Evolutionary conservation across 1,139 yeast genomes (phyloP).

Genomic region (Pichia sp.): DNA sequence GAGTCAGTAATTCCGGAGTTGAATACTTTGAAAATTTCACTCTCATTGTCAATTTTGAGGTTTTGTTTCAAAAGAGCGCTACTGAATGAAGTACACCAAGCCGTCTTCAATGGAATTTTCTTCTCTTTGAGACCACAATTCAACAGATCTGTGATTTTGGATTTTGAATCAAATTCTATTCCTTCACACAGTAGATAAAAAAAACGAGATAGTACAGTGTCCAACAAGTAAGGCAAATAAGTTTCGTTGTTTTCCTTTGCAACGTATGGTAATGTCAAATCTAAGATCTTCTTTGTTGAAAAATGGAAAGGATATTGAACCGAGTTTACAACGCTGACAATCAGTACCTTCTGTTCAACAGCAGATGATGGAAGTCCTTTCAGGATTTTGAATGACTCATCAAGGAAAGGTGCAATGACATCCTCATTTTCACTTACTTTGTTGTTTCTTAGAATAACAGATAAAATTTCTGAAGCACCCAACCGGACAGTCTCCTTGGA

Average conservation of each 20-base stretch:
- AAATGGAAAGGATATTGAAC: constrained; percentile 29
- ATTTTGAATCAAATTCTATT: constrained; percentile 7
- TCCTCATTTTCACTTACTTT: constrained; percentile 18
- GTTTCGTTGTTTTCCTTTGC: constrained; percentile 73
- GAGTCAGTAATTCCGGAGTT: constrained; percentile 28
- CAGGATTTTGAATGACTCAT: constrained; percentile 53
- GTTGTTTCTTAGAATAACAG: constrained; percentile 25
- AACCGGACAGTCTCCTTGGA: constrained; percentile 61
- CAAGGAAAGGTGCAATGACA: constrained; percentile 35
- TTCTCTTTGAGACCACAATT: constrained; percentile 60
- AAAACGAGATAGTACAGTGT: constrained; percentile 46
- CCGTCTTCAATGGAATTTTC: constrained; percentile 55
- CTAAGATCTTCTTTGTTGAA: constrained; percentile 37
- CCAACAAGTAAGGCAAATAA: constrained; percentile 49
- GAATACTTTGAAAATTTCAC: constrained; percentile 22
- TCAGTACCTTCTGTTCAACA: constrained; percentile 54
- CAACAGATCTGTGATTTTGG: constrained; percentile 34
- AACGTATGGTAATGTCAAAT: constrained; percentile 46
- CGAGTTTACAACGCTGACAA: constrained; percentile 38
- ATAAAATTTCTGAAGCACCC: constrained; percentile 46
- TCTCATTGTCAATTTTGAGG: constrained; percentile 2
- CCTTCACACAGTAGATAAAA: constrained; percentile 22
- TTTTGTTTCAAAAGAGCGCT: constrained; percentile 27
- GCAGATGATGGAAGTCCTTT: constrained; percentile 56
- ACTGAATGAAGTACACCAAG: constrained; percentile 63